Base-by-base conservation (phyloP, 1,284 basidiomycete species). In the Athelia psychrophila region DNA sequence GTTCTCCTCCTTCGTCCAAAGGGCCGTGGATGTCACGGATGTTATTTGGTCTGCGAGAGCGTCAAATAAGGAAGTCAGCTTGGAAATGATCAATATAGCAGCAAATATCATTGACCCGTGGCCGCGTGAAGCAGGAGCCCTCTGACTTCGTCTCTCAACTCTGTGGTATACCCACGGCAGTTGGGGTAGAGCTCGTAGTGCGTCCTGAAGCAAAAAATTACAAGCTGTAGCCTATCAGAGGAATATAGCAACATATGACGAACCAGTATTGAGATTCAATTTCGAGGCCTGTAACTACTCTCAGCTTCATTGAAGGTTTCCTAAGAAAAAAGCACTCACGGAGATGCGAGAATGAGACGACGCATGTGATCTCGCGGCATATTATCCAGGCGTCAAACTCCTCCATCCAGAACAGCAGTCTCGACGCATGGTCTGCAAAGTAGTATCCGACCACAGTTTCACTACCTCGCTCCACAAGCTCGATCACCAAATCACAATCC, bases 361-460 rank as follows among this genome's bases (percentile, higher is more conserved):
- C 38, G n/a, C 16, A n/a, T 42, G 6, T 42, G 6, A 42, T 42
- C 20, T 42, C 38, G n/a, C 20, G 5, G 38, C 38, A 42, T 42
- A 42, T 42, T 42, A 18, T 42, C n/a, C 8, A 16, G 10, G 25
- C 44, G n/a, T 46, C 44, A 18, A 46, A 46, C 22, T 46, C 44
- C 44, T 46, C 44, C 44, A 46, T n/a, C 44, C 44, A 46, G 44
- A 46, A 46, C 22, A 46, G 23, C 15, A n/a, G 23, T 18, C n/a
- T n/a, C 8, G 22, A 24, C 6, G n/a, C 24, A 27, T 46, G 44
- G 19, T 46, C 44, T 6, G 23, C 44, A 18, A 46, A 46, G n/a
- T 46, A 46, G 23, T 46, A 46, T n/a, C 44, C 44, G 24, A n/a
- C 19, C 10, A 46, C n/a, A 8, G 9, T 18, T 6, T 18, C 44